A percentile compares a stretch with the other conserved stretches of the same genome.
Conservation (phyloP, 2,329 filamentous ascomycete genomes). For the Teratosphaeria viscida region DNA sequence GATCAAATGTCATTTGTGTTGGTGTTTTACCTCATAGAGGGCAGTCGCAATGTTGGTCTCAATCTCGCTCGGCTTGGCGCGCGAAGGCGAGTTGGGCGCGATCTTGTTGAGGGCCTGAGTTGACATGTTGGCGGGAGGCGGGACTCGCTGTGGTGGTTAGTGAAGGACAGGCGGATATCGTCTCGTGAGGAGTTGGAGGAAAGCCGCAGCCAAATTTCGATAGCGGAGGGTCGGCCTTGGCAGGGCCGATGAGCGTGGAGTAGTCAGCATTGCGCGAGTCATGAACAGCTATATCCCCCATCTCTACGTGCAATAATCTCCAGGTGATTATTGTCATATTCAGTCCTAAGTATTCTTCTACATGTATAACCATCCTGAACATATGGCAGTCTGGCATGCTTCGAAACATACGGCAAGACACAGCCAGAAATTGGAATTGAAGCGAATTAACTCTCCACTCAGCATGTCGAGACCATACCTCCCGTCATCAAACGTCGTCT, state of each 20-base stretch:
- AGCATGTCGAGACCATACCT: too few relatives aligned
- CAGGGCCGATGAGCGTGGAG: neutral
- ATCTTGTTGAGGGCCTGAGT: conserved; percentile 89
- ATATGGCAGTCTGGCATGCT: too few relatives aligned
- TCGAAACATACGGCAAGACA: too few relatives aligned
- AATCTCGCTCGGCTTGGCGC: conserved; percentile 91
- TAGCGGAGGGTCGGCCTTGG: neutral
- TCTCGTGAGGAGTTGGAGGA: neutral
- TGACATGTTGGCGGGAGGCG: conserved; percentile 42
- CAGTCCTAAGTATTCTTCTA: too few relatives aligned
- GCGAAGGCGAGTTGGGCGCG: conserved; percentile 90
- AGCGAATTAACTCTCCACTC: too few relatives aligned
- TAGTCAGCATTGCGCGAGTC: neutral
- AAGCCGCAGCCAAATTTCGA: neutral
- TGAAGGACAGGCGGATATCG: neutral
- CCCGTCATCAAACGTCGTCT: neutral
- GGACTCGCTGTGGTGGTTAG: neutral
- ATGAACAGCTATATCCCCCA: neutral
- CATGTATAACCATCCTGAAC: too few relatives aligned
- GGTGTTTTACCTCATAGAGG: conserved; percentile 59
- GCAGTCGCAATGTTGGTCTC: conserved; percentile 94
- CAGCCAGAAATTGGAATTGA: too few relatives aligned
- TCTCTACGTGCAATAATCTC: too few relatives aligned
- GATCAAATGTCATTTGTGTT: neutral
- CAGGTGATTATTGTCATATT: too few relatives aligned